A percentile compares a stretch with the other conserved stretches of the same genome.
Conservation (phyloP, 2,329 filamentous ascomycete species). For the Ceratocystis smalleyi region DNA sequence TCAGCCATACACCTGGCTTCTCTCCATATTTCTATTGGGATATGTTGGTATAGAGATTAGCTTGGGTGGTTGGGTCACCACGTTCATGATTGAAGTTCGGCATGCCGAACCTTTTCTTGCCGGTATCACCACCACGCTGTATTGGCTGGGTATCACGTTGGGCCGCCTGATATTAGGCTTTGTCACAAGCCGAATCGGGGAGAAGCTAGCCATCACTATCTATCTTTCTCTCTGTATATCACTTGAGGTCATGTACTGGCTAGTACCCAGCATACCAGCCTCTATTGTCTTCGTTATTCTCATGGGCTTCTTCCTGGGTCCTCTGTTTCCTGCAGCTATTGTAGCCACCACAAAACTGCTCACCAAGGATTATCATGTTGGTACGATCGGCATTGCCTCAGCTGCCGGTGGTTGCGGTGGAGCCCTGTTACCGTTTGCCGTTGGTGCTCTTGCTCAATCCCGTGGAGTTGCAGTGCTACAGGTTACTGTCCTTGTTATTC, state of each 20-base stretch:
- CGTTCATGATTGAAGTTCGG: constrained; percentile 71
- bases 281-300: constrained; percentile 56
- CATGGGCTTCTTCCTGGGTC: constrained; percentile 66
- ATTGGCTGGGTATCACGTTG: constrained; percentile 69
- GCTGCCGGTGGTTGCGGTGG: constrained; percentile 63
- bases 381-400: constrained; percentile 65
- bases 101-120: constrained; percentile 52
- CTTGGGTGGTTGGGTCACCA: constrained; percentile 63
- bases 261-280: constrained; percentile 60
- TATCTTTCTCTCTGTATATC: constrained; percentile 51
- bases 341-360: constrained; percentile 60
- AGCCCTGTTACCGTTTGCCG: constrained; percentile 48
- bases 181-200: constrained; percentile 56
- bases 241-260: constrained; percentile 63
- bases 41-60: constrained; percentile 69
- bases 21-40: constrained; percentile 56
- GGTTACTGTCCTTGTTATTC: constrained; percentile 36
- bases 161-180: constrained; percentile 62
- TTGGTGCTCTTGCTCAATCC: constrained; percentile 49
- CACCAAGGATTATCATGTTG: constrained; percentile 57
- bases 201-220: constrained; percentile 46
- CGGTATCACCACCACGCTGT: constrained; percentile 62
- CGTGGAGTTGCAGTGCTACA: constrained; percentile 42
- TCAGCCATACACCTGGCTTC: constrained; percentile 51
- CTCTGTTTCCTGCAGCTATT: constrained; percentile 61